These are phyloP conservation scores for Penicillium sp. DNA, from an alignment of 2,329 filamentous ascomycete species.

Conservation along the genomic window DNA sequence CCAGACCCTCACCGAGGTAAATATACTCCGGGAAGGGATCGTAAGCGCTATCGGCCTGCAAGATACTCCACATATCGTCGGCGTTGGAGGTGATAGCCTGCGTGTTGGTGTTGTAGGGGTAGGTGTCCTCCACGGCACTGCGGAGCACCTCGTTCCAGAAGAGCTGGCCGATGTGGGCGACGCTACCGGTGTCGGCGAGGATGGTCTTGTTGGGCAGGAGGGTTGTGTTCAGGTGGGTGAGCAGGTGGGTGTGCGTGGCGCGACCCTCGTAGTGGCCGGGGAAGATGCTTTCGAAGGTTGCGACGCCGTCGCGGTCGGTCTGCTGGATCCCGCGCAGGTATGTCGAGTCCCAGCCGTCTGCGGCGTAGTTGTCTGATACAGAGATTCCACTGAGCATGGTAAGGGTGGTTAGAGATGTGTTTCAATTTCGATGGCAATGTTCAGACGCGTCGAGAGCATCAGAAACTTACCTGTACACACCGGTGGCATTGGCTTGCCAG, in stretches of 20 bases:
- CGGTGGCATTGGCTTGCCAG: constrained; percentile 43
- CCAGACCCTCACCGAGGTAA: constrained; percentile 43
- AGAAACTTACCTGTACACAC: constrained; percentile 36
- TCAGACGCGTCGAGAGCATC: neutral
- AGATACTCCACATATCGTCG: constrained; percentile 35
- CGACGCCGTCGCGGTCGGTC: constrained; percentile 42
- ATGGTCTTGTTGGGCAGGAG: constrained; percentile 41
- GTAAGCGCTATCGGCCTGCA: constrained; percentile 38
- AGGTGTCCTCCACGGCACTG: constrained; percentile 35
- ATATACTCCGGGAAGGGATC: constrained; percentile 49
- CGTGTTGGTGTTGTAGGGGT: constrained; percentile 31
- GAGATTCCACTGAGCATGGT: constrained; percentile 21
- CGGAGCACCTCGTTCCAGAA: constrained; percentile 45
- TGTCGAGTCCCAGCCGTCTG: constrained; percentile 32
- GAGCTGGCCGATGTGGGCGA: constrained; percentile 45
- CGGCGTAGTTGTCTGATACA: constrained; percentile 23
- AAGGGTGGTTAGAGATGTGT: neutral
- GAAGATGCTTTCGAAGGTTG: constrained; percentile 42
- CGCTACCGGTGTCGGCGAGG: constrained; percentile 33
- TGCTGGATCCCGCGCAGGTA: constrained; percentile 44
- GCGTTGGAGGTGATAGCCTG: constrained; percentile 35
- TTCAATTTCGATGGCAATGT: too few species aligned
- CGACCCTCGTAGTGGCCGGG: constrained; percentile 43
- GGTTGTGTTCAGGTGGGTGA: constrained; percentile 36
- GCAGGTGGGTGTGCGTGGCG: constrained; percentile 44